Percentiles rank a stretch among this genome's conserved stretches.
These are phyloP conservation scores for Schwanniomyces occidentalis DNA, from an alignment of 805 yeast genomes.

Conservation along the genomic window DNA sequence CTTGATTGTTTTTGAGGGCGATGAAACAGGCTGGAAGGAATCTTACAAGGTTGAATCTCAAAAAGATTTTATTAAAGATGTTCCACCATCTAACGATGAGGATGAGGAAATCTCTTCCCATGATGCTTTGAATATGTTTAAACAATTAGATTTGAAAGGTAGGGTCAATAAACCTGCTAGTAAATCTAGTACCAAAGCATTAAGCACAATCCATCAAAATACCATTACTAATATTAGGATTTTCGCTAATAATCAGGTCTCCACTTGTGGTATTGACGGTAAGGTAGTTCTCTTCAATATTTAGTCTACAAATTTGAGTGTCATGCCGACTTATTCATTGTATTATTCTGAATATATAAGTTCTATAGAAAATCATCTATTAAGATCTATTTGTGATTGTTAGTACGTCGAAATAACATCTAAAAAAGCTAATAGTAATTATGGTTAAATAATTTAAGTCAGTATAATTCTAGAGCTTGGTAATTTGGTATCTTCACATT, in stretches of 20 bases:
- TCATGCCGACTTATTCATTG: too few relatives aligned
- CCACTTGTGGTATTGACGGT: constrained; percentile 87
- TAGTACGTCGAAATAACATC: too few relatives aligned
- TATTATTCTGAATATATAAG: too few relatives aligned
- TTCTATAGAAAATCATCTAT: too few relatives aligned
- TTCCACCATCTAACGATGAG: constrained; percentile 33
- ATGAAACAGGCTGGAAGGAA: constrained; percentile 62
- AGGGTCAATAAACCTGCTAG: constrained; percentile 48
- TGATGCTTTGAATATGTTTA: constrained; percentile 87
- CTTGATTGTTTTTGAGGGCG: constrained; percentile 81
- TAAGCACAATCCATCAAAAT: constrained; percentile 87
- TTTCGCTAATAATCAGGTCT: constrained; percentile 47
- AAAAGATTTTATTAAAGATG: constrained; percentile 45
- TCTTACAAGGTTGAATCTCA: constrained; percentile 55
- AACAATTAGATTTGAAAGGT: constrained; percentile 94
- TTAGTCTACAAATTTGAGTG: constrained; percentile 10
- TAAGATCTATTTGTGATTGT: too few relatives aligned
- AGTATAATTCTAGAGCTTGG: too few relatives aligned
- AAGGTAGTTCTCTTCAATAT: constrained; percentile 71
- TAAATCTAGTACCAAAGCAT: constrained; percentile 35
- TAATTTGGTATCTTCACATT: constrained; percentile 72
- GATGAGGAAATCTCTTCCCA: constrained; percentile 65
- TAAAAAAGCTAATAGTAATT: too few relatives aligned
- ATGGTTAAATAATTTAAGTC: too few relatives aligned
- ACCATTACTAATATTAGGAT: constrained; percentile 69